phyloP scores from a whole-genome alignment of 1,139 yeast species.

The Candida sojae region DNA sequence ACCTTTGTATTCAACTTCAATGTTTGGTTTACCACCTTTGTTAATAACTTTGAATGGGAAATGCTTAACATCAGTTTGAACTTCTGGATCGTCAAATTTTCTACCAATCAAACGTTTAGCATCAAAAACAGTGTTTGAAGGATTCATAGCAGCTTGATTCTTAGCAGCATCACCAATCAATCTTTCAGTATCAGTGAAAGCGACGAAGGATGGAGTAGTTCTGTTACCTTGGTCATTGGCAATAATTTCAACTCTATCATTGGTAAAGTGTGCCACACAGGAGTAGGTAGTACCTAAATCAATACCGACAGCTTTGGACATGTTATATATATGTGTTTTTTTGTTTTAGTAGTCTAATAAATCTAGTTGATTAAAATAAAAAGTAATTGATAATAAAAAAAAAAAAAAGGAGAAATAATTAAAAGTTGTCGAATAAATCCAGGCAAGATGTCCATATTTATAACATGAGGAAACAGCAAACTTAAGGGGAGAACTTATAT shows the following conservation, averaged over 20 bases:
- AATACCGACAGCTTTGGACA: conserved; percentile 76
- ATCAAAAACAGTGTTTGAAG: conserved; percentile 64
- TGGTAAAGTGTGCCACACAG: conserved; percentile 73
- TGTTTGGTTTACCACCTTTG: conserved; percentile 60
- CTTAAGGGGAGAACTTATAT: conserved; percentile 1
- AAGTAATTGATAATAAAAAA: not conserved
- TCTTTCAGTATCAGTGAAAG: conserved; percentile 67
- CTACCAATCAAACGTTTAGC: conserved; percentile 72
- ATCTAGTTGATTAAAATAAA: conserved; percentile 4
- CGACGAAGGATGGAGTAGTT: conserved; percentile 71
- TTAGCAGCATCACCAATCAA: conserved; percentile 73
- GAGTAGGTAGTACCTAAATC: conserved; percentile 83
- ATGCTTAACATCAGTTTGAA: conserved; percentile 57
- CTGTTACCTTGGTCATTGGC: conserved; percentile 69
- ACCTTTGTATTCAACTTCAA: conserved; percentile 66
- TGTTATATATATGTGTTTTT: conserved; percentile 17
- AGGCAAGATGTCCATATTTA: not conserved
- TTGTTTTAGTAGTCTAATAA: conserved; percentile 5
- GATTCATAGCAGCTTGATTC: conserved; percentile 73
- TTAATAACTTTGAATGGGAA: conserved; percentile 63
- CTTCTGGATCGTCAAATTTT: conserved; percentile 60
- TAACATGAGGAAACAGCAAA: conserved; percentile 5
- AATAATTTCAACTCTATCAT: conserved; percentile 69
- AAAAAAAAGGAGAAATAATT: not conserved
- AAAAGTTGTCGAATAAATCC: not conserved